A percentile compares a stretch with the other conserved stretches of the same genome.
These are phyloP conservation scores for Daldinia eschscholtzii DNA, from an alignment of 2,329 filamentous ascomycete species.

Conservation along the genomic window DNA sequence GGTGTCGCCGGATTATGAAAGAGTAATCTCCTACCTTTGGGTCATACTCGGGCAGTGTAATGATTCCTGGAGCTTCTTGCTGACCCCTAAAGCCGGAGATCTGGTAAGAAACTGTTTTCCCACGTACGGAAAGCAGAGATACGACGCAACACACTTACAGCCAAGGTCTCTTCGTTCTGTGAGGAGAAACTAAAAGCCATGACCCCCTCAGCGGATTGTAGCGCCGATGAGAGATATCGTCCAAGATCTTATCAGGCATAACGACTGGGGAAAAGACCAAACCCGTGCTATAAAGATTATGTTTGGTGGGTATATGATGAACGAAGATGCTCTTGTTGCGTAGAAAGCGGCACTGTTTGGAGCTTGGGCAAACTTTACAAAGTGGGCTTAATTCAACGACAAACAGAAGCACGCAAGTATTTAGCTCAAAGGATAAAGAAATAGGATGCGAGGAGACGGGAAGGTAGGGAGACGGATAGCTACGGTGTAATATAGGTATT, in stretches of 20 bases:
- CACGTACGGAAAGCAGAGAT: conserved; percentile 1
- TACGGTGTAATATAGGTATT: conserved; percentile 22
- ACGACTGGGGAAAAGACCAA: conserved; percentile 38
- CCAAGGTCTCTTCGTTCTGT: conserved; percentile 97
- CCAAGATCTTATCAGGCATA: conserved; percentile 82
- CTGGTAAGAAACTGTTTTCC: conserved; percentile 15
- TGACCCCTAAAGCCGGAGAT: conserved; percentile 69
- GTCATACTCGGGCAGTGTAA: conserved; percentile 83
- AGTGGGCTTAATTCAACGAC: neutral
- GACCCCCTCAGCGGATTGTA: conserved; percentile 92
- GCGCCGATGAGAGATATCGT: conserved; percentile 96
- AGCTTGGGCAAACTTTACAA: neutral
- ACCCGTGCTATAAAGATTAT: neutral
- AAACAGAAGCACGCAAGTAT: neutral
- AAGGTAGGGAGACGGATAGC: conserved; percentile 14
- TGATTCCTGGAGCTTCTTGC: conserved; percentile 78
- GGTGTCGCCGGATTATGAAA: neutral
- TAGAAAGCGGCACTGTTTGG: neutral
- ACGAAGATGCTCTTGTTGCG: neutral
- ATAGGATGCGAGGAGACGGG: neutral
- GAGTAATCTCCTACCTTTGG: conserved; percentile 65
- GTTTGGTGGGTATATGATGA: neutral
- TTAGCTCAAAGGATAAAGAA: conserved; percentile 5
- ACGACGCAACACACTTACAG: conserved; percentile 73
- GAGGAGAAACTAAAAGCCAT: conserved; percentile 94